Evolutionary conservation across 2,329 filamentous ascomycete species (phyloP), one percentile per base, ranked within the genome.

Genomic region (Fusarium sambucinum): DNA sequence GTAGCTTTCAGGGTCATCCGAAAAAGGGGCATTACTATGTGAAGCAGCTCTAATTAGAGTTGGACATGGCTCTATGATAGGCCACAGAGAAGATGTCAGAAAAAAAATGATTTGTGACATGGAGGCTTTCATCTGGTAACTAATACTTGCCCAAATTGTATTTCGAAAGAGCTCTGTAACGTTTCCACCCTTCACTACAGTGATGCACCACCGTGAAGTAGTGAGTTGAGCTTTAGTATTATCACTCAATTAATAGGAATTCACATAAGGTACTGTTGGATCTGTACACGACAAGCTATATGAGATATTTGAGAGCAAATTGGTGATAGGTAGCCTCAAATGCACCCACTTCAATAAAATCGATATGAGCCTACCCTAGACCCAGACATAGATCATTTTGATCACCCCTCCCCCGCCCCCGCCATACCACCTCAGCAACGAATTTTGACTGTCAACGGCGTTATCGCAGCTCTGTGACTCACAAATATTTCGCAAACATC

Each of bases 381-480:
- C 52, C 44, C 61, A 58, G 21, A 68, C 52, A 35, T 8, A 5
- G 14, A 13, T 4, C 13, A 40, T 23, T 11, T 16, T 19, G 17
- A 67, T 59, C 59, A 55, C 70, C 61, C 69, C 66, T 53, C 65
- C 68, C 69, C 70, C 70, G 57, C 71, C 70, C 66, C 68, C 71
- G 63, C 69, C 71, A 72, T 72, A 52, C 27, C 41, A 68, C 51
- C 53, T 61, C 56, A 50, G 19, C 52, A 46, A 54, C 65, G 62
- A 73, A 73, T 68, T 73, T 73, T 74, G 61, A 59, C 48, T 59
- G 44, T n/a, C 32, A 53, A 62, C 71, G 66, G 51, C 68, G 62
- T 65, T 69, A 67, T 63, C 65, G 46, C 63, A 50, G 40, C 59
- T 60, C 55, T 69, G 62, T 73, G 71, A 73, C 71, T 73, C 71